Conservation (phyloP, 176 grass and related monocot species). For the Avena insularis region DNA sequence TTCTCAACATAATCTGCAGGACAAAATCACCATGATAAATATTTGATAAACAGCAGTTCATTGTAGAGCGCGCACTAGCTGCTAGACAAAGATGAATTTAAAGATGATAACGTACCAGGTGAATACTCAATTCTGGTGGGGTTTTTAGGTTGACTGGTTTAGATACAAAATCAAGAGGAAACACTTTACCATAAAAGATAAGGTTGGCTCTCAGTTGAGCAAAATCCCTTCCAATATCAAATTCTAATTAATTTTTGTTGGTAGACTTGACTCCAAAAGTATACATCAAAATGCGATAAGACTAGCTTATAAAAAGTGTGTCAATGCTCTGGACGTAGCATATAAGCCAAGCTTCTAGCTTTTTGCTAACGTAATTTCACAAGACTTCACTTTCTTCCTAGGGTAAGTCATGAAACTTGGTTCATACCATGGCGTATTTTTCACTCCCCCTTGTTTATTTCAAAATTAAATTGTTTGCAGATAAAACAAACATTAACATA, state of each 20-base stretch:
- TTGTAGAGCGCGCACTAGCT: background rate
- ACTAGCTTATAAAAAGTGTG: background rate
- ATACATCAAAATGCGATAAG: conserved; percentile 13
- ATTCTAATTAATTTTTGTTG: background rate
- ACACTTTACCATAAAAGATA: background rate
- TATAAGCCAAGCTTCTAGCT: background rate
- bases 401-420: conserved; percentile 8
- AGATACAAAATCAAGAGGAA: background rate
- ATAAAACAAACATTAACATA: conserved; percentile 8
- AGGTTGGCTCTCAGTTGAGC: background rate
- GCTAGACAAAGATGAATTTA: background rate
- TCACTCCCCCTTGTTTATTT: background rate
- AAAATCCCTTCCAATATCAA: background rate
- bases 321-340: background rate
- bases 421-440: background rate
- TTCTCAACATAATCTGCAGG: conserved; percentile 89
- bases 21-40: conserved; percentile 15
- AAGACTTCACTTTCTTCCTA: background rate
- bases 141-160: background rate
- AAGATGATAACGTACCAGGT: background rate
- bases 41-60: background rate
- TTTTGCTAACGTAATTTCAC: background rate
- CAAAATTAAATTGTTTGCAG: background rate
- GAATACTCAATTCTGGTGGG: background rate
- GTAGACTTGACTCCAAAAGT: background rate